Evolutionary conservation across 768 basidiomycete genomes (phyloP), one percentile per base, ranked within the genome.

Genomic region (Xerocomus potaroensis): DNA sequence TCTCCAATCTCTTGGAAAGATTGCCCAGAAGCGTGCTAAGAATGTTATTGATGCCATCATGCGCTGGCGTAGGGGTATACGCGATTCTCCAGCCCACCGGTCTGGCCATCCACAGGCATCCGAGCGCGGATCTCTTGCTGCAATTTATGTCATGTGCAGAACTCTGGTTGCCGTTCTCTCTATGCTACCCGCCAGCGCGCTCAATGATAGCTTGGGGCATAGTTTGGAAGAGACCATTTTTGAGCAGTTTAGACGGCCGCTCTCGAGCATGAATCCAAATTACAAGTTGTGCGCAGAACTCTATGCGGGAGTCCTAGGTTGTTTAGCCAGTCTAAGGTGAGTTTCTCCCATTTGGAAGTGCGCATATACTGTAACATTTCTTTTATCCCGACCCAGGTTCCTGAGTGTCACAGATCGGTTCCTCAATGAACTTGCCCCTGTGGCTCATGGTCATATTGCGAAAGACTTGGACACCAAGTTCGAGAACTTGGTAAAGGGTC

Each of bases 361-460:
- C 31, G 27, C 30, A 21, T 22, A 32, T 32, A 24, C 31, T 16
- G 8, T 43, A 15, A 16, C 10, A 15, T 37, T 42, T 21, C 39
- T 27, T 37, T 37, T 18, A 27, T 27, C 21, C 29, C 19, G 37
- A 32, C 15, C 7, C 47, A 91, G 92, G 43, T 97, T 97, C 56
- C 74, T 87, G 54, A 93, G 84, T 48, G 89, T 97, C n/a, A 91
- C 90, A 4, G 92, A 96, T 67, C 81, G 91, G 0, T 97, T 94
- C 63, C 67, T 93, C 41, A 75, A 76, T 1, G 93, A 94, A 57
- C 72, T 97, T 27, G 73, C 72, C 5, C 88, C 88, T 23, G 74
- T 91, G 8, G 77, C 82, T 14, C 74, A 76, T n/a, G 84, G 81
- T 1, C 84, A 87, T 47, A 80, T 91, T 5, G 74, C 81, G 0